phyloP scores from a whole-genome alignment of 768 basidiomycete species.

The Rhizopogon vinicolor region DNA sequence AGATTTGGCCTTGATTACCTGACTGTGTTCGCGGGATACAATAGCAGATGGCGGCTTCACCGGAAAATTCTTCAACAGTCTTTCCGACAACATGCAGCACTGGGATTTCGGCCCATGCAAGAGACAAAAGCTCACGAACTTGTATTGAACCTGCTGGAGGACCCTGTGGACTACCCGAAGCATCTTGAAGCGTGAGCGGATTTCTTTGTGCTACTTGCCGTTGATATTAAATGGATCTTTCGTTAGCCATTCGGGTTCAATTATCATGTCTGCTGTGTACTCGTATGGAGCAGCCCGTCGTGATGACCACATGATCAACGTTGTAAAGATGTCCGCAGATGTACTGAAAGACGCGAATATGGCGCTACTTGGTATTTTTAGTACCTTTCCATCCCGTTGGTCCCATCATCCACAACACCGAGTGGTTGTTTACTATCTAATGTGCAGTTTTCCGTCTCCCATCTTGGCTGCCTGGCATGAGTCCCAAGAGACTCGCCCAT shows the following conservation, averaged over 20 bases:
- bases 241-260: neutral
- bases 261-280: conserved; percentile 5
- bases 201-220: neutral
- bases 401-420: neutral
- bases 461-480: conserved; percentile 5
- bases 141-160: neutral
- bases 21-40: conserved; percentile 8
- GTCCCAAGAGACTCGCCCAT: neutral
- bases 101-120: conserved; percentile 1
- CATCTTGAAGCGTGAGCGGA: neutral
- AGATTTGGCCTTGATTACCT: conserved; percentile 6
- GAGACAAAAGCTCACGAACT: neutral
- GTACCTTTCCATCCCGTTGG: conserved; percentile 4
- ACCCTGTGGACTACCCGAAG: neutral
- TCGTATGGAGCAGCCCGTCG: neutral
- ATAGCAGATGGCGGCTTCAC: conserved; percentile 11
- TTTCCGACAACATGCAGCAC: conserved; percentile 2
- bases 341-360: neutral
- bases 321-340: neutral
- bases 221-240: neutral
- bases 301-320: neutral
- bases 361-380: conserved; percentile 1
- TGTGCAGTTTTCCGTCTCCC: conserved; percentile 2
- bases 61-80: conserved; percentile 8
- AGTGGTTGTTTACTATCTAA: neutral